Percentiles rank a stretch among this genome's conserved stretches.
Conservation (phyloP, 2,329 filamentous ascomycete species). For the Claviceps monticola region DNA sequence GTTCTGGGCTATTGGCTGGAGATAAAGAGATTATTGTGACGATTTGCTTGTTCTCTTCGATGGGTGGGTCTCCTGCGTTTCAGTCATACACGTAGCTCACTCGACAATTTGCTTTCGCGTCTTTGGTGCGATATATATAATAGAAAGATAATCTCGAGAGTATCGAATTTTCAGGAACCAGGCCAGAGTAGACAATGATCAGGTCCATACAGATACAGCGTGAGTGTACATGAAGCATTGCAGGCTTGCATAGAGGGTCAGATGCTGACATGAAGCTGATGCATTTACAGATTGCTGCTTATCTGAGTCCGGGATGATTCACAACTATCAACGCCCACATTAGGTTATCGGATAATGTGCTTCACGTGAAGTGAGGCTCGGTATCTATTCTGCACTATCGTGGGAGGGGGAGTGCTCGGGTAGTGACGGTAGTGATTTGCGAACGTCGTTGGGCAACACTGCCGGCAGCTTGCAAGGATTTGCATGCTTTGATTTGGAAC, state of each 20-base stretch:
- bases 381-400: conserved; percentile 20
- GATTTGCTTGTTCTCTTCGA: neutral
- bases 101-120: neutral
- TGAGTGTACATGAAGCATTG: neutral
- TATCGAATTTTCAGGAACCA: neutral
- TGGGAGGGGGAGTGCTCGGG: conserved; percentile 14
- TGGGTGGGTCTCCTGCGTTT: neutral
- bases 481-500: neutral
- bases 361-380: neutral
- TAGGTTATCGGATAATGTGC: conserved; percentile 2
- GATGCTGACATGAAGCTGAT: neutral
- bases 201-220: neutral
- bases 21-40: neutral
- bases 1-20: neutral
- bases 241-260: neutral
- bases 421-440: conserved; percentile 27
- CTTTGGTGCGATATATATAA: neutral
- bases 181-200: neutral
- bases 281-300: neutral
- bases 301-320: neutral
- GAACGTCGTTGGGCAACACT: conserved; percentile 11
- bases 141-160: neutral
- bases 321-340: neutral
- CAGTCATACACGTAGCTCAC: neutral
- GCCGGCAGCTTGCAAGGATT: neutral